These are phyloP conservation scores for Suillus luteus DNA, from an alignment of 768 basidiomycete species.

Conservation along the genomic window DNA sequence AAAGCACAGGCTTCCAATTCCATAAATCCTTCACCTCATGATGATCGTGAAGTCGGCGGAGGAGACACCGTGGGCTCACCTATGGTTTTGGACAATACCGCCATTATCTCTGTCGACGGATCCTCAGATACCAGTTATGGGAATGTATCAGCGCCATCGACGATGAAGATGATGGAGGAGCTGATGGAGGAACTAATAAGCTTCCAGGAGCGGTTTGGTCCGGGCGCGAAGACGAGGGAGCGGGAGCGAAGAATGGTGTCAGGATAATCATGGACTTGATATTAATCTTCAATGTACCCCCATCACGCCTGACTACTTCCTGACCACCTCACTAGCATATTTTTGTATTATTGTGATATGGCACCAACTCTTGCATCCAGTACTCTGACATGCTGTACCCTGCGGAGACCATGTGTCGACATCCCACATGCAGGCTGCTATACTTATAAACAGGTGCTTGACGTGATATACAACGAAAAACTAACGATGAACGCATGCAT, in stretches of 20 bases:
- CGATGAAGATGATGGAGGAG: constrained; percentile 88
- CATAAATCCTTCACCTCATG: constrained; percentile 15
- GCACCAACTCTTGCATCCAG: constrained; percentile 1
- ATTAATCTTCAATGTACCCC: constrained; percentile 18
- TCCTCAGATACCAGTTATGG: constrained; percentile 10
- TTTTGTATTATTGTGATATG: constrained; percentile 12
- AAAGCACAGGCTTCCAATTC: constrained; percentile 15
- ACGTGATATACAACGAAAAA: neutral
- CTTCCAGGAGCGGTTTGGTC: constrained; percentile 89
- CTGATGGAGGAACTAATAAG: constrained; percentile 86
- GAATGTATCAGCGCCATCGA: constrained; percentile 32
- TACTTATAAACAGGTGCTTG: neutral
- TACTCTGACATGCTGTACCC: neutral
- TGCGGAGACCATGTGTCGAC: neutral
- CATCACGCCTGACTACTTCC: constrained; percentile 7
- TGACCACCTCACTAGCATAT: constrained; percentile 7
- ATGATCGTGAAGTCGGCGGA: constrained; percentile 19
- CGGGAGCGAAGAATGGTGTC: constrained; percentile 49
- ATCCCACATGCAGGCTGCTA: neutral
- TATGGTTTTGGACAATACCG: constrained; percentile 36
- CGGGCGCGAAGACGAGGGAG: constrained; percentile 51
- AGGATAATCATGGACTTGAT: constrained; percentile 23
- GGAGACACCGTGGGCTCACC: constrained; percentile 25
- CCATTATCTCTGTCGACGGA: constrained; percentile 19
- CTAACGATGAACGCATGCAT: neutral